Conservation (phyloP, 495 filamentous ascomycete genomes). For the Podospora sp. region DNA sequence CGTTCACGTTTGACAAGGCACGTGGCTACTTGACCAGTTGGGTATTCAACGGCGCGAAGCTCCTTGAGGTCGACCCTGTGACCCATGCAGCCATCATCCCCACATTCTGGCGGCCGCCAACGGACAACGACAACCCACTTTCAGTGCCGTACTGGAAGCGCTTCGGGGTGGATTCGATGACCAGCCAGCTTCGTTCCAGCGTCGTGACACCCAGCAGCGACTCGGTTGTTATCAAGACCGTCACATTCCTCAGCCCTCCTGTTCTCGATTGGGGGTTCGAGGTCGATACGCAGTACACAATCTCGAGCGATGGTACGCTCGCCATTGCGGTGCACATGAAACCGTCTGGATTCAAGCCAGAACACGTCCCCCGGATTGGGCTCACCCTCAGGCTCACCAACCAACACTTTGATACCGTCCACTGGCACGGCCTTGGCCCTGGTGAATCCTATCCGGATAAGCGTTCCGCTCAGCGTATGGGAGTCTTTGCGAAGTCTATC, state of each 20-base stretch:
- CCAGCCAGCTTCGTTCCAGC: slow-evolving; percentile 47
- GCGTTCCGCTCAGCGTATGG: slow-evolving; percentile 56
- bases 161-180: slow-evolving; percentile 37
- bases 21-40: slow-evolving; percentile 45
- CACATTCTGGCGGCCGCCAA: slow-evolving; percentile 51
- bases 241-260: slow-evolving; percentile 48
- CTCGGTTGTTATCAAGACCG: slow-evolving; percentile 41
- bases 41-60: slow-evolving; percentile 22
- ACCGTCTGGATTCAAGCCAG: slow-evolving; percentile 47
- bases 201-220: slow-evolving; percentile 38
- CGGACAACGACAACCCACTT: slow-evolving; percentile 59
- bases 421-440: slow-evolving; percentile 65
- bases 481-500: slow-evolving; percentile 48
- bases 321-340: slow-evolving; percentile 44
- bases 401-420: slow-evolving; percentile 39
- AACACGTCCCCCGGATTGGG: slow-evolving; percentile 60
- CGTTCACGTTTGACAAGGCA: slow-evolving; percentile 45
- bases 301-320: slow-evolving; percentile 47
- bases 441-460: slow-evolving; percentile 67
- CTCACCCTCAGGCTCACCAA: slow-evolving; percentile 48
- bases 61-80: slow-evolving; percentile 42
- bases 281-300: slow-evolving; percentile 50
- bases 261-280: slow-evolving; percentile 61
- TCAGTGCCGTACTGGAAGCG: slow-evolving; percentile 45
- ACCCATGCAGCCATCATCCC: slow-evolving; percentile 42